Evolutionary conservation across 345 rosid genomes (phyloP).

Genomic region (Moricandia arvensis): DNA sequence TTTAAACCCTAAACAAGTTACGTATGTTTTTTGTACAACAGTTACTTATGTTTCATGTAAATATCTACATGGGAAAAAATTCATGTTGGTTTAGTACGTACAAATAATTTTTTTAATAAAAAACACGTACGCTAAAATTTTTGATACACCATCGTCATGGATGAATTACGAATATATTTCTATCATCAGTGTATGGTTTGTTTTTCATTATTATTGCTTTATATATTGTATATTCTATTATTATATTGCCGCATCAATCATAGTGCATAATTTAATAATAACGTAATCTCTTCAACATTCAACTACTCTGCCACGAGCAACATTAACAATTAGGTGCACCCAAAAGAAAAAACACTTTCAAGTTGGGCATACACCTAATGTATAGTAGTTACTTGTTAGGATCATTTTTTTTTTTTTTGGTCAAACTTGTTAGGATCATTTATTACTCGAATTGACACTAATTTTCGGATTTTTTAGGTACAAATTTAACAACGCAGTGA

Average conservation of each 20-base stretch:
- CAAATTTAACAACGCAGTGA: background rate
- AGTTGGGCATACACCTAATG: too few relatives aligned
- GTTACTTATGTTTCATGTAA: background rate
- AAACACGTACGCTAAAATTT: background rate
- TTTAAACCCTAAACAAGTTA: background rate
- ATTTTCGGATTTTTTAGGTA: background rate
- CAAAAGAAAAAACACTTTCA: background rate
- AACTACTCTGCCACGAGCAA: constrained; percentile 21
- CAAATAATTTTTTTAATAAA: too few relatives aligned
- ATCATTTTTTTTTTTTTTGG: too few relatives aligned
- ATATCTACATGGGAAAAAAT: too few relatives aligned
- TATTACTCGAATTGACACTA: background rate
- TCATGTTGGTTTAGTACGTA: too few relatives aligned
- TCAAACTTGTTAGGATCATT: background rate
- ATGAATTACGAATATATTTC: background rate
- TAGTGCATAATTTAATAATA: constrained; percentile 10
- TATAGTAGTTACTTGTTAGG: too few relatives aligned
- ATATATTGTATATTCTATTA: background rate
- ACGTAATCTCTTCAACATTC: constrained; percentile 17
- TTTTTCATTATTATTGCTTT: background rate
- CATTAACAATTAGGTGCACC: background rate
- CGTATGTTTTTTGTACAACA: background rate
- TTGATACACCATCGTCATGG: background rate
- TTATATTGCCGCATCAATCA: constrained; percentile 8
- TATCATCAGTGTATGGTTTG: background rate